Conservation (phyloP, 371 early-diverging fungal species). For the Circinella minor region DNA sequence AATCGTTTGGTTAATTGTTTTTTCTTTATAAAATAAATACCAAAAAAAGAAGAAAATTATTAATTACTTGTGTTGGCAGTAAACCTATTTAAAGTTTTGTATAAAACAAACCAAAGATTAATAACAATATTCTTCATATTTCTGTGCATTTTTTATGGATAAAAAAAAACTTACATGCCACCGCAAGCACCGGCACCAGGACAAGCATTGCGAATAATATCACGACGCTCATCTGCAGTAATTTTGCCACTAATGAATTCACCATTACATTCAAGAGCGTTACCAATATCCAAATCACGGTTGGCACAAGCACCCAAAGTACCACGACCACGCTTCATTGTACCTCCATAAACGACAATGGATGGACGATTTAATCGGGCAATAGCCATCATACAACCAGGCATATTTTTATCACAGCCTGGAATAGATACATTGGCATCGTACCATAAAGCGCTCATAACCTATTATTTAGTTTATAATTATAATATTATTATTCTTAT, state of each 20-base stretch:
- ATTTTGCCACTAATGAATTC: constrained; percentile 88
- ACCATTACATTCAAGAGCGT: constrained; percentile 94
- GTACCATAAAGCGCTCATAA: constrained; percentile 96
- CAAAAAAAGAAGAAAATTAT: no score
- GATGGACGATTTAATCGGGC: constrained; percentile 92
- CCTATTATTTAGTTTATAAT: constrained; percentile 30
- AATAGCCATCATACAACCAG: constrained; percentile 93
- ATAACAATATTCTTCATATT: neutral
- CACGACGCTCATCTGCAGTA: constrained; percentile 80
- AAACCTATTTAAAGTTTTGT: constrained; percentile 23
- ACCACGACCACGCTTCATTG: constrained; percentile 77
- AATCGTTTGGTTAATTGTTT: neutral
- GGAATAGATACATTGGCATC: constrained; percentile 65
- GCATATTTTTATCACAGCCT: constrained; percentile 98
- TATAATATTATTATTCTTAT: no score
- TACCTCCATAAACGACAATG: constrained; percentile 86
- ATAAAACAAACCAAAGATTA: neutral
- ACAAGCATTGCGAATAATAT: constrained; percentile 87
- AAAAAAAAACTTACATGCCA: constrained; percentile 78
- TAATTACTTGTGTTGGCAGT: constrained; percentile 92
- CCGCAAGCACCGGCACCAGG: constrained; percentile 97
- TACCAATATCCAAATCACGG: constrained; percentile 85
- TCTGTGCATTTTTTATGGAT: neutral
- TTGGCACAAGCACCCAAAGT: constrained; percentile 56
- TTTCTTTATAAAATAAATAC: neutral